A percentile compares a stretch with the other conserved stretches of the same genome.
Evolutionary conservation across 176 grass and related monocot genomes (phyloP).

Genomic region (Microstegium vimineum): DNA sequence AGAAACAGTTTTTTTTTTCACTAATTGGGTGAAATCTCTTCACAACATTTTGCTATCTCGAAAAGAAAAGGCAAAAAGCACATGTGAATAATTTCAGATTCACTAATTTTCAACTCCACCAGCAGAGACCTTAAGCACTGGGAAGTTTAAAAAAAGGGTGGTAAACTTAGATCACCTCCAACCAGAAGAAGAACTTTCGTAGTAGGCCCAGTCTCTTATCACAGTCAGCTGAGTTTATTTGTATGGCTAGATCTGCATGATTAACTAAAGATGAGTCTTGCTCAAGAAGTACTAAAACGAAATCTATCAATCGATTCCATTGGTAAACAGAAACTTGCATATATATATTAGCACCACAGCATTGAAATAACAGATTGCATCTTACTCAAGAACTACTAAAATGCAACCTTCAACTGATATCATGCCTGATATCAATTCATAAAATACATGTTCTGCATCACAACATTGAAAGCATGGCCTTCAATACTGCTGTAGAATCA

Average conservation of each 20-base stretch:
- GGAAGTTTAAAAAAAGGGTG: not conserved
- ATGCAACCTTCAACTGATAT: not conserved
- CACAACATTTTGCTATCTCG: not conserved
- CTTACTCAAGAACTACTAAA: not conserved
- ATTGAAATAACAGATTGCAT: not conserved
- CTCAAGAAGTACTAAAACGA: not conserved
- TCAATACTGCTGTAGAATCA: not conserved
- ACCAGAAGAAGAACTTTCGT: conserved; percentile 74
- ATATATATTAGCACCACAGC: not conserved
- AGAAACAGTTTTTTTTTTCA: not conserved
- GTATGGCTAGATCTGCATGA: conserved; percentile 58
- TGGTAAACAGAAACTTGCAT: not conserved
- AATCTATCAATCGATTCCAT: not conserved
- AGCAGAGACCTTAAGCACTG: not conserved
- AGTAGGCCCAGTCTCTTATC: conserved; percentile 50
- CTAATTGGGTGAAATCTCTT: not conserved
- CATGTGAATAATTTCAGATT: not conserved
- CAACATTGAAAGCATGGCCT: not conserved
- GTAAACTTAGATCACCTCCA: conserved; percentile 55
- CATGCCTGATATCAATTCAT: not conserved
- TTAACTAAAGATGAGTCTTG: conserved; percentile 13
- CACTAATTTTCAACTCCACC: not conserved
- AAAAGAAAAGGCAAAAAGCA: not conserved
- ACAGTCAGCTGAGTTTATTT: conserved; percentile 38
- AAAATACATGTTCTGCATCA: not conserved